Evolutionary conservation across 805 yeast species (phyloP).

Genomic region (Lipomyces spencermartinsiae): DNA sequence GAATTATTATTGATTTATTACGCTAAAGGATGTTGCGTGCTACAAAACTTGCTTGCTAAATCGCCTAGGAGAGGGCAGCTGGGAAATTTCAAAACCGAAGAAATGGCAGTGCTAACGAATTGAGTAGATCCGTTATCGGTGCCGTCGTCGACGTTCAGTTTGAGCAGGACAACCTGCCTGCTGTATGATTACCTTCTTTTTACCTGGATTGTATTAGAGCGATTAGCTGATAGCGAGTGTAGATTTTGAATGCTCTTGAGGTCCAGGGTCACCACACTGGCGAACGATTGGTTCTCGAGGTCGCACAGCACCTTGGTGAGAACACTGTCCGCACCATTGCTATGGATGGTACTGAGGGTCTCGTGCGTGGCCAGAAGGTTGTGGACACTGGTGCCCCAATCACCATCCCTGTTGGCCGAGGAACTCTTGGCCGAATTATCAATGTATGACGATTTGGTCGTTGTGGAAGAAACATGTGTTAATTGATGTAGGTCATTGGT

Average conservation of each 20-base stretch:
- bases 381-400: conserved; percentile 97
- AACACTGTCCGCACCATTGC: conserved; percentile 99
- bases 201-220: not conserved
- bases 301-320: conserved; percentile 99
- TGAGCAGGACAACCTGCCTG: conserved; percentile 96
- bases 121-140: conserved; percentile 90
- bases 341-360: conserved; percentile 99
- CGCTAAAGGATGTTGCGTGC: not conserved
- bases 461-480: conserved; percentile 42
- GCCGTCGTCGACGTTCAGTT: conserved; percentile 98
- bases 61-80: not conserved
- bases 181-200: conserved; percentile 44
- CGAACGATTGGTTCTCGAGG: conserved; percentile 87
- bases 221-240: not conserved
- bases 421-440: conserved; percentile 97
- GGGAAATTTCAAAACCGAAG: not conserved
- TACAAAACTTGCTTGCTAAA: not conserved
- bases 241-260: conserved; percentile 91
- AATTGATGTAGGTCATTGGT: conserved; percentile 62
- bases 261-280: conserved; percentile 79
- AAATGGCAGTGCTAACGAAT: not conserved
- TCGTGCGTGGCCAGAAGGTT: conserved; percentile 94
- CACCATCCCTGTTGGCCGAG: conserved; percentile 99
- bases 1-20: not conserved
- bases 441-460: conserved; percentile 57